These are phyloP conservation scores for Kwoniella botswanensis DNA, from an alignment of 768 basidiomycete species.

Conservation along the genomic window DNA sequence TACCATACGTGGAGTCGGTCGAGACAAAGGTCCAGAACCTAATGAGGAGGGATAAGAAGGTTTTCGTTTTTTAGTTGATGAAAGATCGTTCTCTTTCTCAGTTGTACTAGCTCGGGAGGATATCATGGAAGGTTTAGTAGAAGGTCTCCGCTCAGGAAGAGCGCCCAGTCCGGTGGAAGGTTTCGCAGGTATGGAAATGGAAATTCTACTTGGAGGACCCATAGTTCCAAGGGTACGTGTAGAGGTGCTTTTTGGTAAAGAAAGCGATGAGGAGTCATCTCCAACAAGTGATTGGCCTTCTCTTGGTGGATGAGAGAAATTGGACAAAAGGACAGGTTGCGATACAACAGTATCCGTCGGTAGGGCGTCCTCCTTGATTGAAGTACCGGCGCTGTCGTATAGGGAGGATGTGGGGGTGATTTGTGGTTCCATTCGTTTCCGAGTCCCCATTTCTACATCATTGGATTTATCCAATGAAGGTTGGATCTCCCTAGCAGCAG, in stretches of 20 bases:
- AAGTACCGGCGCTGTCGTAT: no score
- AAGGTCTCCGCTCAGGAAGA: slow-evolving; percentile 37
- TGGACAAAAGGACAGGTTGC: no score
- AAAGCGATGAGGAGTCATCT: neutral
- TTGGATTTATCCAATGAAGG: no score
- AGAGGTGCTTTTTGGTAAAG: slow-evolving; percentile 25
- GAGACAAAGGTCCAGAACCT: slow-evolving; percentile 40
- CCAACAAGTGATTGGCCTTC: no score
- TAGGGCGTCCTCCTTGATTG: no score
- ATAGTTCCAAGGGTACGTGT: slow-evolving; percentile 27
- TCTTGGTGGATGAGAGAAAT: neutral
- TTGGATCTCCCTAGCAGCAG: no score
- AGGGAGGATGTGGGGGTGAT: no score
- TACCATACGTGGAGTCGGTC: slow-evolving; percentile 41
- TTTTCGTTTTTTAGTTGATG: slow-evolving; percentile 34
- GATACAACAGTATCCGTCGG: no score
- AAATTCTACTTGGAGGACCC: neutral
- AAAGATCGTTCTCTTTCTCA: neutral
- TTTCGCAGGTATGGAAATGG: slow-evolving; percentile 7
- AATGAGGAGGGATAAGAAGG: slow-evolving; percentile 52
- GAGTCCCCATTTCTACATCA: no score
- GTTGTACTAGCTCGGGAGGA: slow-evolving; percentile 3
- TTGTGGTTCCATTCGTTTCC: no score
- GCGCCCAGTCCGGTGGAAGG: slow-evolving; percentile 11
- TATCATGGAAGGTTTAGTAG: slow-evolving; percentile 22